phyloP scores from a whole-genome alignment of 257 asterid species.

The Thymus mandschuricus region DNA sequence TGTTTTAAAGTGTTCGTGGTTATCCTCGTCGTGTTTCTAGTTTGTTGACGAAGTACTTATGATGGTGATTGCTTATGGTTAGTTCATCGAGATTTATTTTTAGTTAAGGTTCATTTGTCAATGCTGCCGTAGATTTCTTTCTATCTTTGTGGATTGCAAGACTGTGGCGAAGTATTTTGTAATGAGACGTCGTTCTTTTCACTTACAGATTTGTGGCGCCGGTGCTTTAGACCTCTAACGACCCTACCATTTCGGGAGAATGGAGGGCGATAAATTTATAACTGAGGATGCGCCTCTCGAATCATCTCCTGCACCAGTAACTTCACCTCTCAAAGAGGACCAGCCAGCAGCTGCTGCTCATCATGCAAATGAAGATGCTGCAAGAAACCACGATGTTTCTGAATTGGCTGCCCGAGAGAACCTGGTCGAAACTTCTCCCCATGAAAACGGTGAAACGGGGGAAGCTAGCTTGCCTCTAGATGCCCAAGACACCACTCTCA shows the following conservation, averaged over 20 bases:
- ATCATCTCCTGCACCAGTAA: constrained; percentile 43
- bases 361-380: constrained; percentile 33
- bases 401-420: constrained; percentile 24
- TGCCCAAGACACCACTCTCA: constrained; percentile 31
- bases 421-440: constrained; percentile 33
- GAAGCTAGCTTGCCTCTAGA: constrained; percentile 13
- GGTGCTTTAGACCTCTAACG: constrained; percentile 31
- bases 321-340: constrained; percentile 42
- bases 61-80: background rate
- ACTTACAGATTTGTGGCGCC: constrained; percentile 6
- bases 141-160: background rate
- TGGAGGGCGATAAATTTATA: constrained; percentile 62
- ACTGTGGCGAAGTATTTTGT: background rate
- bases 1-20: background rate
- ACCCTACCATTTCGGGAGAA: constrained; percentile 41
- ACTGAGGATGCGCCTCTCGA: constrained; percentile 45
- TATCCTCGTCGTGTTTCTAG: background rate
- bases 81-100: no score
- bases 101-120: no score
- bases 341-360: constrained; percentile 37
- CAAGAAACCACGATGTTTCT: constrained; percentile 6
- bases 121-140: background rate
- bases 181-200: constrained; percentile 1
- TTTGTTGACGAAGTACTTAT: background rate
- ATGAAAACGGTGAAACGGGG: constrained; percentile 30